Evolutionary conservation across 1,284 basidiomycete species (phyloP).

Genomic region (Trichosporon sp.): DNA sequence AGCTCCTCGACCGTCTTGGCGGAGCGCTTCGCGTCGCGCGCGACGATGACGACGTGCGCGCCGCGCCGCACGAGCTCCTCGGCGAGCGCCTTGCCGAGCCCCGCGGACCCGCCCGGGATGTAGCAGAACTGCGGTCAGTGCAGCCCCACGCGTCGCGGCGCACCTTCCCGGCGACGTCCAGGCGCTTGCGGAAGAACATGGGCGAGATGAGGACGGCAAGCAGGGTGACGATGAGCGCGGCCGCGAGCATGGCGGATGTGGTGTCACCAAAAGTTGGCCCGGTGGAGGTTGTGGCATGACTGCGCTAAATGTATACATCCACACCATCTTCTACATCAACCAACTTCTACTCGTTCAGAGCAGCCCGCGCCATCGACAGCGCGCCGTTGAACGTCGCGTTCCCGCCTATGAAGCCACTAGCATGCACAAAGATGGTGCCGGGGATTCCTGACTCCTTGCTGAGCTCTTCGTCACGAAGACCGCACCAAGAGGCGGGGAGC

Average conservation of each 20-base stretch:
- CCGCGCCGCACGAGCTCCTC: conserved; percentile 64
- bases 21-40: conserved; percentile 61
- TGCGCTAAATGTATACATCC: neutral
- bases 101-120: conserved; percentile 74
- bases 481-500: conserved; percentile 88
- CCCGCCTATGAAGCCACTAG: conserved; percentile 94
- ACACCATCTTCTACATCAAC: neutral
- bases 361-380: conserved; percentile 64
- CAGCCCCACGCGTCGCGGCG: conserved; percentile 7
- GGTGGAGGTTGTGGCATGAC: neutral
- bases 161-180: conserved; percentile 44
- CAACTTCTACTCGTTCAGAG: conserved; percentile 12
- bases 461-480: conserved; percentile 77
- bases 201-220: conserved; percentile 9
- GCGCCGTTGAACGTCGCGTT: conserved; percentile 87
- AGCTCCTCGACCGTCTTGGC: conserved; percentile 59
- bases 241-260: neutral
- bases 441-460: conserved; percentile 70
- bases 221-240: conserved; percentile 7
- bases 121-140: conserved; percentile 60
- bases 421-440: conserved; percentile 87
- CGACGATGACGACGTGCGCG: conserved; percentile 76
- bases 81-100: conserved; percentile 70
- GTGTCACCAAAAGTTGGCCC: neutral
- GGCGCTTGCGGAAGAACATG: conserved; percentile 11